Conservation (phyloP, 2,329 filamentous ascomycete species). For the Drechmeria coniospora region DNA sequence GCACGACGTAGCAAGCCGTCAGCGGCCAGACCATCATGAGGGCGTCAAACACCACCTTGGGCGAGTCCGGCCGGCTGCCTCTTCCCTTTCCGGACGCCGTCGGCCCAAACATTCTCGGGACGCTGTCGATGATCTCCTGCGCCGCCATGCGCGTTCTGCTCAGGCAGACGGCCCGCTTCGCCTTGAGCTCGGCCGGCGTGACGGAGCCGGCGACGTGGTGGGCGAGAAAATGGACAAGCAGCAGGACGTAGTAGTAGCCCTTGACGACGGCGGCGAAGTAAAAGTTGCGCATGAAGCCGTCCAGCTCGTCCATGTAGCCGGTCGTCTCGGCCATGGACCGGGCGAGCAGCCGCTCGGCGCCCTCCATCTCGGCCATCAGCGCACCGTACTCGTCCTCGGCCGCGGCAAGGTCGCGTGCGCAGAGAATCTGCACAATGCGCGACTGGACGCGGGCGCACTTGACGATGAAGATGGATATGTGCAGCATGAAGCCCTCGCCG, state of each 20-base stretch:
- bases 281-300: constrained; percentile 18
- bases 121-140: constrained; percentile 13
- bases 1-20: constrained; percentile 14
- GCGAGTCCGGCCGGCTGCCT: too few species aligned
- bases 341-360: constrained; percentile 11
- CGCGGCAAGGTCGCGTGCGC: constrained; percentile 10
- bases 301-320: constrained; percentile 5
- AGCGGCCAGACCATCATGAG: constrained; percentile 23
- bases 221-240: constrained; percentile 19
- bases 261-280: constrained; percentile 19
- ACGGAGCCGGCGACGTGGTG: constrained; percentile 13
- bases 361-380: constrained; percentile 11
- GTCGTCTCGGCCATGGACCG: constrained; percentile 6
- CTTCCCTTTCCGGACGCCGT: constrained; percentile 9
- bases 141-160: constrained; percentile 12
- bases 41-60: constrained; percentile 19
- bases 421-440: constrained; percentile 12
- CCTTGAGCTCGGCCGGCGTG: constrained; percentile 10
- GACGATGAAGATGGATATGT: constrained; percentile 13
- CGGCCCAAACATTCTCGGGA: constrained; percentile 12
- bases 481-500: constrained; percentile 13
- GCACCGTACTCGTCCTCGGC: constrained; percentile 13
- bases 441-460: constrained; percentile 13
- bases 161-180: constrained; percentile 14
- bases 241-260: constrained; percentile 16